These are phyloP conservation scores for Zasmidium citrigriseum DNA, from an alignment of 2,329 filamentous ascomycete genomes.

Conservation along the genomic window DNA sequence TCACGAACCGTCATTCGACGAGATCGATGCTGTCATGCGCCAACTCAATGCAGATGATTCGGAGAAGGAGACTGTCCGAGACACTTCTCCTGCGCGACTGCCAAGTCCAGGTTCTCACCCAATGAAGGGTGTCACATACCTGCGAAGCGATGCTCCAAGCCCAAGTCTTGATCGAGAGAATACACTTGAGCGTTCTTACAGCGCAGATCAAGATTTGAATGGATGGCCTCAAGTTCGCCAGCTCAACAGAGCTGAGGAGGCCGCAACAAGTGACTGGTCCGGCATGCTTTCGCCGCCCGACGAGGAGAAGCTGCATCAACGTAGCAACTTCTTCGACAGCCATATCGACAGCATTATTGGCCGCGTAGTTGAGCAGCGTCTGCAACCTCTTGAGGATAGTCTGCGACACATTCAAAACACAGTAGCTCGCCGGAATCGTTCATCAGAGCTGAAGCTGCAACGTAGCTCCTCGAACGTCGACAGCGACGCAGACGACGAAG, in stretches of 20 bases:
- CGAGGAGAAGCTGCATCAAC: conserved; percentile 77
- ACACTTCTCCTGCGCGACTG: conserved; percentile 18
- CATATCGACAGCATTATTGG: conserved; percentile 87
- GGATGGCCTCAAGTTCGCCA: conserved; percentile 53
- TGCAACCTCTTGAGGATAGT: conserved; percentile 80
- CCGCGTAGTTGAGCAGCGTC: conserved; percentile 70
- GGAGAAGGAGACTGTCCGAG: conserved; percentile 50
- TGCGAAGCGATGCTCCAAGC: conserved; percentile 70
- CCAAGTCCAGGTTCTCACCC: conserved; percentile 29
- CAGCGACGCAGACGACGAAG: conserved; percentile 93
- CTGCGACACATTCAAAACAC: conserved; percentile 68
- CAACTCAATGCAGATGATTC: conserved; percentile 74
- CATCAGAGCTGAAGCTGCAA: conserved; percentile 50
- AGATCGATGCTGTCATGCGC: conserved; percentile 91
- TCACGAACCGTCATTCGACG: conserved; percentile 63
- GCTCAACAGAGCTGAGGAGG: conserved; percentile 63
- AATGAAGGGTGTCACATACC: conserved; percentile 33
- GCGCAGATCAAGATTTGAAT: conserved; percentile 45
- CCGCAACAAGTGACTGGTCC: conserved; percentile 88
- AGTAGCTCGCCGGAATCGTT: conserved; percentile 55
- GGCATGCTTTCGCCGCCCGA: conserved; percentile 79
- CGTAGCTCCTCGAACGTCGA: conserved; percentile 57
- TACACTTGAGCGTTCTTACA: conserved; percentile 34
- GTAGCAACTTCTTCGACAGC: conserved; percentile 85
- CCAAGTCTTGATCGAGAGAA: conserved; percentile 57